phyloP scores from a whole-genome alignment of 2,329 filamentous ascomycete species.

The Alternaria tenuissima region DNA sequence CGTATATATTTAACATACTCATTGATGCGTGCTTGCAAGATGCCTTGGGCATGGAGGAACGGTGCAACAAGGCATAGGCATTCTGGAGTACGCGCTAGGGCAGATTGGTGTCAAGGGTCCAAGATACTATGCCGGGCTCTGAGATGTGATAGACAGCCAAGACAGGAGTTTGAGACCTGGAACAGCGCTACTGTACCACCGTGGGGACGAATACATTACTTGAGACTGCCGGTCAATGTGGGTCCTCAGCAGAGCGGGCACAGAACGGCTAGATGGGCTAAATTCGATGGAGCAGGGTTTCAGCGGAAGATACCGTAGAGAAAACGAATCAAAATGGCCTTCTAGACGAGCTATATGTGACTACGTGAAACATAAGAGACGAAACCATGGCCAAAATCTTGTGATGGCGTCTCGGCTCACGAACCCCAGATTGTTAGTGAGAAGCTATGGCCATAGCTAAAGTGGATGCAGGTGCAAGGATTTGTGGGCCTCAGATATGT shows the following conservation, averaged over 20 bases:
- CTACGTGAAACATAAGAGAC: slow-evolving; percentile 15
- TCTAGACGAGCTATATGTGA: slow-evolving; percentile 2
- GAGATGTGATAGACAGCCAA: not conserved
- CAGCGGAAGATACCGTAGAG: not conserved
- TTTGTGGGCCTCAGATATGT: slow-evolving; percentile 15
- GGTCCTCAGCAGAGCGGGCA: not conserved
- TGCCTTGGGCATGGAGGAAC: not conserved
- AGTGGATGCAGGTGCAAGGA: slow-evolving; percentile 14
- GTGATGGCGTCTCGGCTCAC: slow-evolving; percentile 16
- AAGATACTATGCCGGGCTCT: not conserved
- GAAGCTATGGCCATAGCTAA: slow-evolving; percentile 25
- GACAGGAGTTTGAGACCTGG: slow-evolving; percentile 6
- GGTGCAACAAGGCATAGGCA: not conserved
- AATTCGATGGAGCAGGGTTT: not conserved
- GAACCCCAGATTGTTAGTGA: slow-evolving; percentile 19
- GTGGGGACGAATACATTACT: slow-evolving; percentile 19
- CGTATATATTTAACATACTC: slow-evolving; percentile 9
- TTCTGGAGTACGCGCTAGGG: not conserved
- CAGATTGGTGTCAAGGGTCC: not conserved
- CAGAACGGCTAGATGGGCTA: not conserved
- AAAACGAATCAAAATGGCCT: not conserved
- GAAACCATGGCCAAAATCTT: slow-evolving; percentile 8
- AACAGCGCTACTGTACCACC: slow-evolving; percentile 12
- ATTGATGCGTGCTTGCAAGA: slow-evolving; percentile 8
- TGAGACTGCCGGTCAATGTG: slow-evolving; percentile 17